Evolutionary conservation across 164 flowering plant genomes (phyloP), one percentile per base, ranked within the genome.

Genomic region (Umbellularia californica): DNA sequence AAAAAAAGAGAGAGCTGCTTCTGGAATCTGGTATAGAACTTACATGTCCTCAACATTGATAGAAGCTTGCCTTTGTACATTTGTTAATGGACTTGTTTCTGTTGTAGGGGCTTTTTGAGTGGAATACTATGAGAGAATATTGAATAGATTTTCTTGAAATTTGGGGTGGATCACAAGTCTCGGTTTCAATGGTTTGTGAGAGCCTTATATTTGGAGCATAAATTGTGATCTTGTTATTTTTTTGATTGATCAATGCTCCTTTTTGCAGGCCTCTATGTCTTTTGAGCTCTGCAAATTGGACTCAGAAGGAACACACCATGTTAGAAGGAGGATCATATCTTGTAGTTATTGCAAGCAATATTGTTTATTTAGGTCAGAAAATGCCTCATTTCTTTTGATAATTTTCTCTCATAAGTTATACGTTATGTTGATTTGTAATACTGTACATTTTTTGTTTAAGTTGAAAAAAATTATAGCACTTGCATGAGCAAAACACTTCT

Each of bases 61-160:
- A 70, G 58, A 62, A 22, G 28, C 47, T n/a, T 1, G 17, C 19
- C 41, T 52, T n/a, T 28, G 66, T 35, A 35, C 58, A 65, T 30
- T 67, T 28, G 75, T 30, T 68, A 22, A 12, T 70, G 19, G 1
- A 50, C 62, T 70, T 72, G 23, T 74, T 71, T 74, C 22, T 73
- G 33, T 75, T 85, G 79, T 68, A 92, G 97, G 93, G 87, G 86
- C 69, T 89, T 90, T 86, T 77, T 90, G 75, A 88, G 87, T 70
- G 82, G 87, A 20, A 83, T 89, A 24, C 72, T 91, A 71, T 35
- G 67, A 58, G 28, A 30, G 30, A 13, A 64, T 22, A 27, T 41
- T 41, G 2, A 41, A 41, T 41, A 64, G 3, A 22, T 22, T 13
- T 22, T 14, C 25, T 10, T 64, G 64, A 60, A 60, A 60, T 66